Conservation (phyloP, 352 stramenopile species). For the Saprolegnia parasitica region DNA sequence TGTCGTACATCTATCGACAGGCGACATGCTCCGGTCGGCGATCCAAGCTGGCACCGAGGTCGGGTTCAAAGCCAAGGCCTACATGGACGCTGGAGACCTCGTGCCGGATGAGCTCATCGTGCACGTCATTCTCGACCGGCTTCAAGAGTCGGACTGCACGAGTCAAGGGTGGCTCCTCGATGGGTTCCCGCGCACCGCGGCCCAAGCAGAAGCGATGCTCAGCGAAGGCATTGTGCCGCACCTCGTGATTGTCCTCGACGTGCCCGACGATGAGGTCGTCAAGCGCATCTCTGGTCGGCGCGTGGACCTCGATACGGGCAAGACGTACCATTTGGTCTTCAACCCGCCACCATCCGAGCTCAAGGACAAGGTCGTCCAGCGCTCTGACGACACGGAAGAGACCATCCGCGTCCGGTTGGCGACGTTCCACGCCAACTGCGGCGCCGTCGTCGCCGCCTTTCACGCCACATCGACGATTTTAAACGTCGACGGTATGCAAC, state of each 20-base stretch:
- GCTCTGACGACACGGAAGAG: conserved; percentile 77
- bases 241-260: conserved; percentile 87
- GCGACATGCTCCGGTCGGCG: conserved; percentile 88
- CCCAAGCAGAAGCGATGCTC: conserved; percentile 86
- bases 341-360: conserved; percentile 53
- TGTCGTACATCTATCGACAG: conserved; percentile 89
- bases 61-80: conserved; percentile 72
- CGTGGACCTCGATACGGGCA: conserved; percentile 69
- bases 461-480: conserved; percentile 61
- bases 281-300: conserved; percentile 68
- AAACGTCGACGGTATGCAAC: conserved; percentile 61
- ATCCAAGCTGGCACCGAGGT: conserved; percentile 61
- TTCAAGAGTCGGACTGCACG: conserved; percentile 83
- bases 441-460: conserved; percentile 68
- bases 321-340: conserved; percentile 76
- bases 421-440: conserved; percentile 76
- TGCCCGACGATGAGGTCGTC: conserved; percentile 88
- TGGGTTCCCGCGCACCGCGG: conserved; percentile 90
- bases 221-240: conserved; percentile 73
- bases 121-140: conserved; percentile 66
- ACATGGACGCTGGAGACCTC: conserved; percentile 82
- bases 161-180: conserved; percentile 91
- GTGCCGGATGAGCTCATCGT: conserved; percentile 93
- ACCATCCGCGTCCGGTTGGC: conserved; percentile 72
- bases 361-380: conserved; percentile 46